Conservation (phyloP, 768 basidiomycete genomes). For the Lactarius deliciosus region DNA sequence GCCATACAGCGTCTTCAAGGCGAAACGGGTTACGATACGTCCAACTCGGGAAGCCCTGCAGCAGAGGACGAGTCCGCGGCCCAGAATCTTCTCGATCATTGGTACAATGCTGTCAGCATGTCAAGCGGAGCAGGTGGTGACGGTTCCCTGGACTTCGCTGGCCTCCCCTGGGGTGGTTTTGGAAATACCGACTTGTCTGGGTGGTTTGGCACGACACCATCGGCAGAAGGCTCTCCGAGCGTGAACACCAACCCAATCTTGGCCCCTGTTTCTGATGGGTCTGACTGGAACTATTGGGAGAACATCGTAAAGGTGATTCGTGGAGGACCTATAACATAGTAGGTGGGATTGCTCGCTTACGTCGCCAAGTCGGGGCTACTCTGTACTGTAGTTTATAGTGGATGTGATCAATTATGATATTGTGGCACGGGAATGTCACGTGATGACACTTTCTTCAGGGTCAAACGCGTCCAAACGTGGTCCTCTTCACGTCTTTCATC, state of each 20-base stretch:
- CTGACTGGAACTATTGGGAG: constrained; percentile 31
- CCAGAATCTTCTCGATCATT: constrained; percentile 78
- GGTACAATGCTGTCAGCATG: constrained; percentile 79
- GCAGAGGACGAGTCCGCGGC: constrained; percentile 72
- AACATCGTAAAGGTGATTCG: constrained; percentile 31
- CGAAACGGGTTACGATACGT: constrained; percentile 55
- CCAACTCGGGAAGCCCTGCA: constrained; percentile 64
- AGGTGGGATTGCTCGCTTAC: neutral
- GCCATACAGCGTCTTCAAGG: constrained; percentile 61
- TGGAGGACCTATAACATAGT: constrained; percentile 26
- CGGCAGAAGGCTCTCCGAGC: constrained; percentile 1
- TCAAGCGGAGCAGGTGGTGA: constrained; percentile 34
- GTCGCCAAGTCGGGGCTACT: neutral
- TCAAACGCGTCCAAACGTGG: constrained; percentile 7
- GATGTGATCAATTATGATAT: neutral
- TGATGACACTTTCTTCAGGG: constrained; percentile 23
- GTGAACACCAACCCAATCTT: constrained; percentile 4
- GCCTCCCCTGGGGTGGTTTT: constrained; percentile 31
- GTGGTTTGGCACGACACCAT: constrained; percentile 27
- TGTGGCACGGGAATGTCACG: constrained; percentile 6
- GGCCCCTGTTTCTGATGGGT: constrained; percentile 19
- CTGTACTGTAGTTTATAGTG: neutral
- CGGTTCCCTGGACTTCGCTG: constrained; percentile 36
- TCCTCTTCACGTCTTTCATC: constrained; percentile 7
- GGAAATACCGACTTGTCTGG: constrained; percentile 29